Evolutionary conservation across 1,284 basidiomycete genomes (phyloP).

Genomic region (Sanghuangporus baumii): DNA sequence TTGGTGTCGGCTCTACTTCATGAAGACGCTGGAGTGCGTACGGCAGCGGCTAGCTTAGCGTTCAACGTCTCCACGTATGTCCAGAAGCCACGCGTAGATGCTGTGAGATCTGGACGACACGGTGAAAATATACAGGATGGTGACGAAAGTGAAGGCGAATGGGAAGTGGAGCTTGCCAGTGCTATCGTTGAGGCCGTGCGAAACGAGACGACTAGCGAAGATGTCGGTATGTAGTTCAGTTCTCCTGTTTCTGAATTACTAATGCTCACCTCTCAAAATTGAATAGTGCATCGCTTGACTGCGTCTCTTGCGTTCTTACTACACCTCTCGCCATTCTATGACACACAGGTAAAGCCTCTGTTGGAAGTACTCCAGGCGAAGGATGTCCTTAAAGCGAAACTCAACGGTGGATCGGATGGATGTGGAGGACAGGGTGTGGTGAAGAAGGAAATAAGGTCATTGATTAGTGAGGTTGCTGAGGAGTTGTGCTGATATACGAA

Average conservation of each 20-base stretch:
- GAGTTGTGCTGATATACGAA: conserved; percentile 31
- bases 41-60: conserved; percentile 74
- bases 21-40: conserved; percentile 61
- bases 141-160: conserved; percentile 61
- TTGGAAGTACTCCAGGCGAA: conserved; percentile 68
- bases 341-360: conserved; percentile 46
- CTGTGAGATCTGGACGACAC: conserved; percentile 32
- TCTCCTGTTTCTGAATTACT: background rate
- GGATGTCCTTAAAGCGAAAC: conserved; percentile 46
- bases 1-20: conserved; percentile 67
- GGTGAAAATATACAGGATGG: conserved; percentile 30
- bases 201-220: conserved; percentile 67
- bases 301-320: conserved; percentile 72
- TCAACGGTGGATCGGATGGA: conserved; percentile 37
- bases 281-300: conserved; percentile 68
- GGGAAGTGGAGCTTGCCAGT: conserved; percentile 78
- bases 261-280: background rate
- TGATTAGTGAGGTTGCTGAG: conserved; percentile 62
- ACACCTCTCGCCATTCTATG: conserved; percentile 61
- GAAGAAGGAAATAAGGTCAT: conserved; percentile 56
- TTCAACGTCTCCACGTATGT: conserved; percentile 70
- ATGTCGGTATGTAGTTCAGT: conserved; percentile 57
- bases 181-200: conserved; percentile 72
- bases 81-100: conserved; percentile 52
- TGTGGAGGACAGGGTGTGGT: conserved; percentile 45